These are phyloP conservation scores for Solanum gracilifrons DNA, from an alignment of 257 asterid genomes.

Conservation along the genomic window DNA sequence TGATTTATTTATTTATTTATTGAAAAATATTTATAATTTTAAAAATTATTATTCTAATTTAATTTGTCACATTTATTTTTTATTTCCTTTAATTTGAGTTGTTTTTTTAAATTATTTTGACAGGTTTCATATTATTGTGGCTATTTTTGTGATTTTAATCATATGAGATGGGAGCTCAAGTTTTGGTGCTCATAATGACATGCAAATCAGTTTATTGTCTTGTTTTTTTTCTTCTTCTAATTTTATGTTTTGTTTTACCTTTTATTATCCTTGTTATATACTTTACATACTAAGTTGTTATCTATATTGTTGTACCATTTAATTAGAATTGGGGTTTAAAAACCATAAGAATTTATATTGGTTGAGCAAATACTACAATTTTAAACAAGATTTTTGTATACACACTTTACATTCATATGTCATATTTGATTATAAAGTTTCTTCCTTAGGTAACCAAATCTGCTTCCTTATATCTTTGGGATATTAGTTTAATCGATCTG, in stretches of 20 bases:
- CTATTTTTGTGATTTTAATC: neutral
- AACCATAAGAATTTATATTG: neutral
- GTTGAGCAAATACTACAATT: neutral
- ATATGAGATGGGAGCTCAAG: neutral
- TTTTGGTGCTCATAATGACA: neutral
- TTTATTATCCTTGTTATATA: neutral
- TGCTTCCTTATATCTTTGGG: neutral
- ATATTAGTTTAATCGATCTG: accelerated
- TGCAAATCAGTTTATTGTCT: neutral
- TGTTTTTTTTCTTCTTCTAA: neutral
- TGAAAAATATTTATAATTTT: neutral
- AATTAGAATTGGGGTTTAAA: neutral
- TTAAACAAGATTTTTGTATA: neutral
- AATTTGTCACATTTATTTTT: neutral
- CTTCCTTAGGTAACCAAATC: neutral
- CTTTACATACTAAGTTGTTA: neutral
- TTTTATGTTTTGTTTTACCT: neutral
- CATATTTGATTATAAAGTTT: neutral
- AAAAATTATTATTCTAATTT: neutral
- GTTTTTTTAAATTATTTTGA: neutral
- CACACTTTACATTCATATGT: neutral
- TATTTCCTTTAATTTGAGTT: neutral
- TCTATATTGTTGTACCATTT: neutral
- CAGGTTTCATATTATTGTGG: neutral
- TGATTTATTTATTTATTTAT: neutral